A percentile compares a stretch with the other conserved stretches of the same genome.
Evolutionary conservation across 2,329 filamentous ascomycete genomes (phyloP).

Genomic region (Aureobasidium sp.): DNA sequence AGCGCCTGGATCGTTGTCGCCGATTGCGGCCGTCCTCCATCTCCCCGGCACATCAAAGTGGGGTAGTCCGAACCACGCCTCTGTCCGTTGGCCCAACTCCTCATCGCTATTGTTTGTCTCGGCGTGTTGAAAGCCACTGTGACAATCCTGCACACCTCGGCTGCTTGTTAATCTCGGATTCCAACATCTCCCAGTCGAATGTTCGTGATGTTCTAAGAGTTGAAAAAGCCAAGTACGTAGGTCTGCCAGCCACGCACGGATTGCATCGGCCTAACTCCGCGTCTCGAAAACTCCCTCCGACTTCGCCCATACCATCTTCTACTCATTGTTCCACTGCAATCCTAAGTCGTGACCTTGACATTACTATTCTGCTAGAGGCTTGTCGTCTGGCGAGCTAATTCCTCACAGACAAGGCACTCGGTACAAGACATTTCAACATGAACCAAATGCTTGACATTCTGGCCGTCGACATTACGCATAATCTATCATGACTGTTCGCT

Average conservation of each 20-base stretch:
- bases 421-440: not conserved
- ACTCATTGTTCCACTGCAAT: not conserved
- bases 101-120: not conserved
- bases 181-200: not conserved
- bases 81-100: not conserved
- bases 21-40: not conserved
- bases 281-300: not conserved
- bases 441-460: not conserved
- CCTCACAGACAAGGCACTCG: too few relatives aligned
- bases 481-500: constrained; percentile 10
- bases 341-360: not conserved
- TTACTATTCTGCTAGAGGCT: not conserved
- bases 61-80: not conserved
- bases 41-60: not conserved
- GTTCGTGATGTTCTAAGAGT: not conserved
- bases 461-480: not conserved
- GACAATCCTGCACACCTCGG: not conserved
- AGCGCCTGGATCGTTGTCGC: constrained; percentile 5
- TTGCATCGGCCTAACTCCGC: constrained; percentile 4
- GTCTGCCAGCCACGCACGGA: not conserved
- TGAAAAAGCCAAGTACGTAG: constrained; percentile 2
- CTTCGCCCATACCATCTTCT: not conserved
- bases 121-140: not conserved
- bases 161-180: not conserved
- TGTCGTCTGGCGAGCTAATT: not conserved